Evolutionary conservation across 805 yeast genomes (phyloP).

Genomic region (Lipomyces starkeyi): DNA sequence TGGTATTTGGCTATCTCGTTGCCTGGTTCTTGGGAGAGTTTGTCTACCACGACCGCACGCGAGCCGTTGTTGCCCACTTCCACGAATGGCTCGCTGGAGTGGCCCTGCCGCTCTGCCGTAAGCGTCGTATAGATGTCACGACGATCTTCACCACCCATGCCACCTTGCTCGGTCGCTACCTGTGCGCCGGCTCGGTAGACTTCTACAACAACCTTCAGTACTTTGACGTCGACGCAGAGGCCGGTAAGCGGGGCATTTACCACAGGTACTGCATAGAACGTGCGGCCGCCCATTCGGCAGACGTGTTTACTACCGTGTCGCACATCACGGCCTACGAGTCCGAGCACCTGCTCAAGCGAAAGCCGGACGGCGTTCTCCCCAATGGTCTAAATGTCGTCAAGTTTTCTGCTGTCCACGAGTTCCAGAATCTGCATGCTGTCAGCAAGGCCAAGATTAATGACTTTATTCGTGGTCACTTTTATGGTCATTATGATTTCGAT

Average conservation of each 20-base stretch:
- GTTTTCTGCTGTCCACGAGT: slow-evolving; percentile 97
- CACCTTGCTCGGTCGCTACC: slow-evolving; percentile 88
- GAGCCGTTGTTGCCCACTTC: slow-evolving; percentile 91
- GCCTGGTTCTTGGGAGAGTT: slow-evolving; percentile 98
- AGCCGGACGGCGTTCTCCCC: slow-evolving; percentile 98
- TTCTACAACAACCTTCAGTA: slow-evolving; percentile 87
- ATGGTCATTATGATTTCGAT: slow-evolving; percentile 94
- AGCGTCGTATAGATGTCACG: slow-evolving; percentile 89
- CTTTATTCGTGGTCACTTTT: slow-evolving; percentile 94
- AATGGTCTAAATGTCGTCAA: slow-evolving; percentile 95
- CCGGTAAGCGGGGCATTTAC: slow-evolving; percentile 96
- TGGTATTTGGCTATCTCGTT: slow-evolving; percentile 86
- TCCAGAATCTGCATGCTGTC: slow-evolving; percentile 92
- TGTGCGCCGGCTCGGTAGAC: slow-evolving; percentile 96
- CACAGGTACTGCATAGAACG: slow-evolving; percentile 97
- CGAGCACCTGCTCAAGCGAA: slow-evolving; percentile 89
- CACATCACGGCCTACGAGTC: slow-evolving; percentile 97
- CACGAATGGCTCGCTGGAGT: slow-evolving; percentile 99
- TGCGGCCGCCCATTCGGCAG: slow-evolving; percentile 94
- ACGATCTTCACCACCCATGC: slow-evolving; percentile 98
- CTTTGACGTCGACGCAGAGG: slow-evolving; percentile 96
- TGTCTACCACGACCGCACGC: slow-evolving; percentile 78
- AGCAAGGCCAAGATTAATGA: slow-evolving; percentile 92
- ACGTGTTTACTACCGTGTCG: slow-evolving; percentile 96
- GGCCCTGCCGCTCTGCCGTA: slow-evolving; percentile 88